Base-by-base conservation (phyloP, 2,329 filamentous ascomycete genomes). In the Cladosporium cucumerinum region DNA sequence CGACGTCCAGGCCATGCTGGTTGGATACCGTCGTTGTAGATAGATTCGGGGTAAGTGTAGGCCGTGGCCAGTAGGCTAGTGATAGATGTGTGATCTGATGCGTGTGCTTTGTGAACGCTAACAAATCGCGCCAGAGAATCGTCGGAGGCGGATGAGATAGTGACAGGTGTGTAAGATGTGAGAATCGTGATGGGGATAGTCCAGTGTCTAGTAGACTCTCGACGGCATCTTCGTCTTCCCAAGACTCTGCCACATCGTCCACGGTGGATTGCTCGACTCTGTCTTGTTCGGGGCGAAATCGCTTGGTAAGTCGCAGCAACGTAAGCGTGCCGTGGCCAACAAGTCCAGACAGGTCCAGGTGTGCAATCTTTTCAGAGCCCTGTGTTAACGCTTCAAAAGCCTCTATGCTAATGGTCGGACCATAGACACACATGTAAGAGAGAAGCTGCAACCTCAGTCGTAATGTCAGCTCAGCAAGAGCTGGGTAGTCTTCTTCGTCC, bases 81-180 rank as follows among this genome's bases (percentile, higher is more conserved):
- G 86, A 88, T 2, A 89, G 78, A 68, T 88, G 86, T 0, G 85
- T 87, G 26, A 89, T 72, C 3, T 81, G 85, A n/a, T 83, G 79
- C 0, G 86, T 74, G 28, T 83, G 78, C 0, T 81, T 79, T 0
- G 86, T 79, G 0, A 89, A 72, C 1, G 77, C 74, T 2, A 89
- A 76, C 2, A 89, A 78, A 5, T 83, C 80, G 16, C 79, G 74
- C 86, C 86, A 89, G 12, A 80, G 84, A 0, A 81, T 81, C 26
- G 76, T 76, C 2, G 73, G 65, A 4, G 78, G 76, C 3, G 83
- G 84, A 61, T 86, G 79, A 1, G 85, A 84, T 1, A 89, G 80
- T 2, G 84, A 88, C 7, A 89, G 78, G 64, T 83, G 84, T 36
- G 82, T 85, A 25, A 89, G 78, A 51, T 83, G 81, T 5, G 78